These are phyloP conservation scores for Penicillium glabrum DNA, from an alignment of 2,329 filamentous ascomycete species.

Conservation along the genomic window DNA sequence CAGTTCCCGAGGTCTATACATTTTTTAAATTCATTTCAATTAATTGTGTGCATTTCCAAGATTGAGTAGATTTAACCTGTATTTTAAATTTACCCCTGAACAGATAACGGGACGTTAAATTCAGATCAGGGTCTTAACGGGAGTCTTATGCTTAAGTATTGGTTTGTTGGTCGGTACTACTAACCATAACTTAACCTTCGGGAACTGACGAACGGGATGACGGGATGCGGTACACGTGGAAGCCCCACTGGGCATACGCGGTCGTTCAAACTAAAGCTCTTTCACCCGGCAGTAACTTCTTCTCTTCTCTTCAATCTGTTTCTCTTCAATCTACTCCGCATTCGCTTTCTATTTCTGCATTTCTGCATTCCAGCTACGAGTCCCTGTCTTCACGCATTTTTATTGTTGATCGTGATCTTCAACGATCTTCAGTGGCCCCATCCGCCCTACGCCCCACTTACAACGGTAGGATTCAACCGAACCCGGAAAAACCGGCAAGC, in stretches of 20 bases:
- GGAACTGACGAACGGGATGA: background rate
- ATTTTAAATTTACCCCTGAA: background rate
- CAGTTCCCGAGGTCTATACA: too few species aligned
- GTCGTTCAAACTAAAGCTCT: background rate
- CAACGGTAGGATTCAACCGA: background rate
- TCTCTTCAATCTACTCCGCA: too few species aligned
- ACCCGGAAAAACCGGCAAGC: background rate
- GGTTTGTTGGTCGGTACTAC: background rate
- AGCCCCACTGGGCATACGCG: background rate
- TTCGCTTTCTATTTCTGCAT: too few species aligned
- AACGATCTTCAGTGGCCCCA: background rate
- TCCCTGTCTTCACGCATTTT: too few species aligned
- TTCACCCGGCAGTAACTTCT: background rate
- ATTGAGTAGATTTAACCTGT: too few species aligned
- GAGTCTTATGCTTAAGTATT: background rate
- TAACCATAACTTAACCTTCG: background rate
- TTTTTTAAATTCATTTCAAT: background rate
- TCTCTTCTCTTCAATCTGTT: too few species aligned
- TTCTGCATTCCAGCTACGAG: too few species aligned
- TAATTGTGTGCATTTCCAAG: too few species aligned
- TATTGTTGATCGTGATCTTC: background rate
- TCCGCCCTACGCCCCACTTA: background rate
- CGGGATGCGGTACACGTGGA: background rate
- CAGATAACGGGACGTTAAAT: background rate
- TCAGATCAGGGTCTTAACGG: background rate